Percentiles rank a stretch among this genome's conserved stretches.
These are phyloP conservation scores for Coleophoma cylindrospora DNA, from an alignment of 2,329 filamentous ascomycete genomes.

Conservation along the genomic window DNA sequence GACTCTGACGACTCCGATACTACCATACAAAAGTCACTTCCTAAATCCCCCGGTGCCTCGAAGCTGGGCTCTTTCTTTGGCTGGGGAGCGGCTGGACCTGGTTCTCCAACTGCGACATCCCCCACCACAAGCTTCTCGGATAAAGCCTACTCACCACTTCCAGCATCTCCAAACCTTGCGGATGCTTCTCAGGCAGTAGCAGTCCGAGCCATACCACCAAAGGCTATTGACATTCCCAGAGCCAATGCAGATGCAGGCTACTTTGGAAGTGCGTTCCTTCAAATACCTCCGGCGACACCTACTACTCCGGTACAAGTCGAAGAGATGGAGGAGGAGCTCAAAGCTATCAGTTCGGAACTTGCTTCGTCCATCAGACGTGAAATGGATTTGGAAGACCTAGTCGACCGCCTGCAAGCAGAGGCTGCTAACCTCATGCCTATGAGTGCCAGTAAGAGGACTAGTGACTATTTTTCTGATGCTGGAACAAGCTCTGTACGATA, in stretches of 20 bases:
- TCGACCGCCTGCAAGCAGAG: constrained; percentile 83
- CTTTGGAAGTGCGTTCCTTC: constrained; percentile 23
- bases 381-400: constrained; percentile 92
- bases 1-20: constrained; percentile 21
- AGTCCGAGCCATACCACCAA: constrained; percentile 32
- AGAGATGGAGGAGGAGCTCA: constrained; percentile 91
- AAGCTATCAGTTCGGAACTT: constrained; percentile 87
- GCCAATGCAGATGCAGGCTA: constrained; percentile 34
- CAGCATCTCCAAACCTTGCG: constrained; percentile 31
- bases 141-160: constrained; percentile 53
- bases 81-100: constrained; percentile 46
- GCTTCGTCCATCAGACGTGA: constrained; percentile 90
- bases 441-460: constrained; percentile 63
- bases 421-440: constrained; percentile 46
- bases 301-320: constrained; percentile 56
- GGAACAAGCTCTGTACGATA: constrained; percentile 81
- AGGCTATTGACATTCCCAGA: constrained; percentile 26
- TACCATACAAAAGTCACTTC: constrained; percentile 23
- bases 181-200: constrained; percentile 17
- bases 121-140: constrained; percentile 58
- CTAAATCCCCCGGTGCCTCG: constrained; percentile 41
- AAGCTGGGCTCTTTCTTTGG: constrained; percentile 64
- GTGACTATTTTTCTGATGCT: constrained; percentile 97
- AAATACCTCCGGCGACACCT: constrained; percentile 23
- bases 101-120: constrained; percentile 41